Conservation (phyloP, 1,284 basidiomycete species). For the Malassezia arunalokei region DNA sequence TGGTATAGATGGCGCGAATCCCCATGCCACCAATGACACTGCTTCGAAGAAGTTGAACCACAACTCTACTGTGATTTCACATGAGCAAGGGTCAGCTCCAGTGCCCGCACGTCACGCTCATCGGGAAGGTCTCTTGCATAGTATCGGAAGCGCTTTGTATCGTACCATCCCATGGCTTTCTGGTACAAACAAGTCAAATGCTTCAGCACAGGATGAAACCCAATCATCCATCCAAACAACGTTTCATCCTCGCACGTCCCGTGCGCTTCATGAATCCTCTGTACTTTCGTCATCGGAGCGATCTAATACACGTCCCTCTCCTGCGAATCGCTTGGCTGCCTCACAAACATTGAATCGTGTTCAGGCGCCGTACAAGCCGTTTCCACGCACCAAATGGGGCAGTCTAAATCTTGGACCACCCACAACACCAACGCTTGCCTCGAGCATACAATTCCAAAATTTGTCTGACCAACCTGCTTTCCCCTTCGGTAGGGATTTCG, state of each 20-base stretch:
- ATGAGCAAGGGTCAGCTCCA: no score
- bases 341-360: no score
- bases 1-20: neutral
- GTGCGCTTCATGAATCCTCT: no score
- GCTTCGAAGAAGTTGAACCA: no score
- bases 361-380: neutral
- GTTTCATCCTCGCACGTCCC: no score
- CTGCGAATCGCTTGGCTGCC: no score
- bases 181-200: neutral
- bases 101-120: no score
- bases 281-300: no score
- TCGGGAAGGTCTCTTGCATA: conserved; percentile 8
- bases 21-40: neutral
- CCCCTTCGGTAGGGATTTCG: neutral
- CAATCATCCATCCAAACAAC: no score
- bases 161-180: conserved; percentile 4
- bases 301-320: no score
- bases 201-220: no score
- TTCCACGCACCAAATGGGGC: conserved; percentile 26
- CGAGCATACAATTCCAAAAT: neutral
- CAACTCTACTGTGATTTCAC: no score
- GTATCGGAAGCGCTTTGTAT: conserved; percentile 4
- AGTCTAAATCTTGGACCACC: conserved; percentile 29
- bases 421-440: neutral
- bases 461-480: neutral